phyloP scores from a whole-genome alignment of 305 asterid species.

The Rubia peregrina region DNA sequence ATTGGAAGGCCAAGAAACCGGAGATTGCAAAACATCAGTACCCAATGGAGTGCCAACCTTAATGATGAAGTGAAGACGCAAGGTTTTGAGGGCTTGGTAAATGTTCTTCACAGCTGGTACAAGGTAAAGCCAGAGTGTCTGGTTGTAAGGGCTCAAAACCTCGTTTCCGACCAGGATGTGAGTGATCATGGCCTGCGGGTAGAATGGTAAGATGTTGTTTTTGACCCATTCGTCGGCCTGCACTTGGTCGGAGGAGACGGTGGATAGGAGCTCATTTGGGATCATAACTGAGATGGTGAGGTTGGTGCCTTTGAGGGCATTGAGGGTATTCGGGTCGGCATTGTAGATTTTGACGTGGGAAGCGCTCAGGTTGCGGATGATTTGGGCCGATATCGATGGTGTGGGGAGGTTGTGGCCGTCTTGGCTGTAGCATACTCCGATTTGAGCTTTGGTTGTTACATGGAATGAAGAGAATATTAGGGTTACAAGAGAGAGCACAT shows the following conservation, averaged over 20 bases:
- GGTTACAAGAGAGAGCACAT: conserved; percentile 10
- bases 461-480: conserved; percentile 16
- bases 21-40: conserved; percentile 41
- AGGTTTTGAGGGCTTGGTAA: conserved; percentile 40
- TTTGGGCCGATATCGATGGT: conserved; percentile 41
- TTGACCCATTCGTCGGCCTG: conserved; percentile 68
- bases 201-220: conserved; percentile 50
- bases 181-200: conserved; percentile 64
- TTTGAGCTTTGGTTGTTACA: conserved; percentile 34
- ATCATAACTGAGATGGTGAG: conserved; percentile 70
- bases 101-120: conserved; percentile 75
- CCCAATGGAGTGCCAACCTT: conserved; percentile 80
- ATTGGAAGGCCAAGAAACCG: conserved; percentile 64
- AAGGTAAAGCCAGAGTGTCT: conserved; percentile 63
- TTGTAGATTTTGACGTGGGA: conserved; percentile 61
- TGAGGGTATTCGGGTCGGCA: conserved; percentile 46
- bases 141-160: conserved; percentile 54
- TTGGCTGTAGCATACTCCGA: conserved; percentile 86
- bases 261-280: conserved; percentile 59
- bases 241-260: conserved; percentile 50
- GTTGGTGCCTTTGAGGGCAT: conserved; percentile 46
- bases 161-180: conserved; percentile 83
- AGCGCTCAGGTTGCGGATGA: conserved; percentile 54
- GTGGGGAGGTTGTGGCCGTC: conserved; percentile 65
- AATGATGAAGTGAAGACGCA: conserved; percentile 36